These are phyloP conservation scores for Tetradesmus obliquus DNA, from an alignment of 139 green algal species.

Conservation along the genomic window DNA sequence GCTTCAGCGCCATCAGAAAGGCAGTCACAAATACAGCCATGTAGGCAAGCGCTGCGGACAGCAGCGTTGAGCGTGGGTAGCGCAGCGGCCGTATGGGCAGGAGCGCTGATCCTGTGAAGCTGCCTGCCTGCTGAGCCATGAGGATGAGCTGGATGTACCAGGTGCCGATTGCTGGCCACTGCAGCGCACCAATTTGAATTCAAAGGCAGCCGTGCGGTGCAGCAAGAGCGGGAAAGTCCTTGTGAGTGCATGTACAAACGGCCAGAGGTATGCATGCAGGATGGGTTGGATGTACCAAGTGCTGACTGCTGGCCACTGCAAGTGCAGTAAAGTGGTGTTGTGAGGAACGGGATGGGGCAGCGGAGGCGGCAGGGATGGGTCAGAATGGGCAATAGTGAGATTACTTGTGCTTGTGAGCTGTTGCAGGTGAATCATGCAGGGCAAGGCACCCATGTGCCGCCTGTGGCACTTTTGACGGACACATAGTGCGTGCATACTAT, in stretches of 20 bases:
- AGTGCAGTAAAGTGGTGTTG: neutral
- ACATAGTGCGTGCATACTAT: too few species aligned
- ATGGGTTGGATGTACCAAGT: neutral
- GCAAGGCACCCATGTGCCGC: too few species aligned
- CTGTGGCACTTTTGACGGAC: too few species aligned
- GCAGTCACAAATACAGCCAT: too few species aligned
- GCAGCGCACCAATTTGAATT: neutral
- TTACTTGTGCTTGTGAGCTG: too few species aligned
- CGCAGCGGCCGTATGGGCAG: neutral
- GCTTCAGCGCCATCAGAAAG: neutral
- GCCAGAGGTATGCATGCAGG: neutral
- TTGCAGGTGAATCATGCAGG: too few species aligned
- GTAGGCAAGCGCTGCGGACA: too few species aligned
- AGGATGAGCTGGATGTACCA: constrained; percentile 23
- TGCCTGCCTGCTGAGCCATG: neutral
- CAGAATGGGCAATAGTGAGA: too few species aligned
- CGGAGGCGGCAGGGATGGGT: too few species aligned
- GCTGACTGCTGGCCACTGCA: neutral
- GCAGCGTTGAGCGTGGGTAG: too few species aligned
- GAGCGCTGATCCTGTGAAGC: neutral
- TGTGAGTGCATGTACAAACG: neutral
- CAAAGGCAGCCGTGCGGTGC: too few species aligned
- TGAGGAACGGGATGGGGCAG: too few species aligned
- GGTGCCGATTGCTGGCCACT: constrained; percentile 10
- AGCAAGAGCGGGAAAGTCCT: neutral